phyloP scores from a whole-genome alignment of 176 grass and related monocot genomes.

The Areca catechu region DNA sequence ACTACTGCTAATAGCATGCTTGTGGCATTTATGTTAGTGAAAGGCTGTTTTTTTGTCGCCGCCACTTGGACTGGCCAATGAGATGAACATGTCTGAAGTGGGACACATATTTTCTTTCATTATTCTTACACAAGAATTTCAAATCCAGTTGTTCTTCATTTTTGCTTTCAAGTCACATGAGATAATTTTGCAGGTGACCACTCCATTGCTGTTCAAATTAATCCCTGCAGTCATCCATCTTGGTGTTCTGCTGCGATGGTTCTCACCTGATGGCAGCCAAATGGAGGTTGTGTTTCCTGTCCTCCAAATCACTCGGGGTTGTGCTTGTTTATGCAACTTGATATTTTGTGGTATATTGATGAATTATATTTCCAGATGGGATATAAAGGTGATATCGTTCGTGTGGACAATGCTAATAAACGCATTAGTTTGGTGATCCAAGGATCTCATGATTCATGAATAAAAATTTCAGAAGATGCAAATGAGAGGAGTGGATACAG shows the following conservation, averaged over 20 bases:
- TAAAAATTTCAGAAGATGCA: slow-evolving; percentile 18
- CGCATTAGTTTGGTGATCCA: slow-evolving; percentile 80
- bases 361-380: slow-evolving; percentile 53
- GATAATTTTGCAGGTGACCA: slow-evolving; percentile 56
- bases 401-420: slow-evolving; percentile 59
- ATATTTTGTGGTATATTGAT: background rate
- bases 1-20: too few species aligned
- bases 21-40: too few species aligned
- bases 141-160: background rate
- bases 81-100: too few species aligned
- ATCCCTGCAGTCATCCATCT: slow-evolving; percentile 95
- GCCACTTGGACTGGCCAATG: too few species aligned
- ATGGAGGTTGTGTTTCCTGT: slow-evolving; percentile 46
- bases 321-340: too few species aligned
- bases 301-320: too few species aligned
- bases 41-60: too few species aligned
- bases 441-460: slow-evolving; percentile 84
- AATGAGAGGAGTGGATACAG: background rate
- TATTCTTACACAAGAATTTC: too few species aligned
- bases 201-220: slow-evolving; percentile 94
- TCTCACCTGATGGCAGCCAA: slow-evolving; percentile 75
- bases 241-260: slow-evolving; percentile 90
- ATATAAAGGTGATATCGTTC: slow-evolving; percentile 59
- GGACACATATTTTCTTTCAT: too few species aligned
- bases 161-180: slow-evolving; percentile 8